Evolutionary conservation across 139 green algal species (phyloP), one percentile per base, ranked within the genome.

Genomic region (Chlamydomonas sp.): DNA sequence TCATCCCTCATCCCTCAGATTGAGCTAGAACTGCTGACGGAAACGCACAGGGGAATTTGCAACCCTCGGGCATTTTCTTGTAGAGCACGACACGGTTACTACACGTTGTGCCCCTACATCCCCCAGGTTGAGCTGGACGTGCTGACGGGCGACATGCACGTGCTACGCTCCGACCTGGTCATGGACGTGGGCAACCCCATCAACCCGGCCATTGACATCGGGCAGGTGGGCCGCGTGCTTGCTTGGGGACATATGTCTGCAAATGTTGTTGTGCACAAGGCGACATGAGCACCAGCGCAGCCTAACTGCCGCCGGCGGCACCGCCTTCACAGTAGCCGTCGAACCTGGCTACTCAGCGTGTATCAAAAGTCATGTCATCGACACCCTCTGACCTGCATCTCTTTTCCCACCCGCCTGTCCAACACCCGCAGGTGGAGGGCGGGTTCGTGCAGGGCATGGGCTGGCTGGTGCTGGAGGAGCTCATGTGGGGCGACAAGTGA

Each of bases 121-220:
- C 16, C 5, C n/a, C 58, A 99, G 88, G 97, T 98, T 67, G 98
- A 99, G 93, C 87, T 99, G 20, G 97, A 99, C 60, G 71, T 79
- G 71, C 62, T 86, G 20, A 86, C 71, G 6, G 82, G 82, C 20
- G 82, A 86, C 82, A 86, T 86, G 82, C 82, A 86, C 62, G 82
- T 86, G 71, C 91, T 97, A 75, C 93, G 96, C 18, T 86, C 94
- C 0, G 97, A 99, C 85, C 92, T 99, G 2, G 90, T 96, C 3
- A 99, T 99, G 97, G 97, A 99, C 77, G 93, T 99, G 49, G 97
- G 97, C 74, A 95, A 96, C 84, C 95, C 96, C 9, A 92, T 99
- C 72, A 99, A 99, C 92, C 97, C 97, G 2, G 95, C 97, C 86
- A 98, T 99, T 67, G 97, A 99, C 93, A 96, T 99, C 31, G 97